phyloP scores from a whole-genome alignment of 148 eudicot genomes.

The Nyssa sinensis region DNA sequence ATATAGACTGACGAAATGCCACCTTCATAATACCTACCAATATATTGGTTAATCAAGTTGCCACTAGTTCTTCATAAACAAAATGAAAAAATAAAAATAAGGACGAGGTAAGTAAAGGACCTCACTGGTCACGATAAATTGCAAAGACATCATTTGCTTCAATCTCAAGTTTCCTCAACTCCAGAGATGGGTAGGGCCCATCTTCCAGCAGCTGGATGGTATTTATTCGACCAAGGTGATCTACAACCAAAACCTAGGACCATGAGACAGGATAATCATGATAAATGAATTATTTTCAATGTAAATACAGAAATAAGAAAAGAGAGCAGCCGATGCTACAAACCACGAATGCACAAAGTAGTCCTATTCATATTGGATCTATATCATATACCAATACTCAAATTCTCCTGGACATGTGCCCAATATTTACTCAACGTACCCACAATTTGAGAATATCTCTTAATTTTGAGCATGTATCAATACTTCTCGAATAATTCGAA shows the following conservation, averaged over 20 bases:
- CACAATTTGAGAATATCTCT: no score
- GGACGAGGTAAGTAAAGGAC: conserved; percentile 86
- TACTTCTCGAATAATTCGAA: no score
- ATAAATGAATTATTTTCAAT: not conserved
- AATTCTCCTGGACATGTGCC: no score
- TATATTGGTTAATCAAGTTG: conserved; percentile 30
- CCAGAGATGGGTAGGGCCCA: conserved; percentile 71
- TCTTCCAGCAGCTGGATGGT: conserved; percentile 92
- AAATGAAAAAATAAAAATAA: no score
- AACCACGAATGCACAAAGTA: no score
- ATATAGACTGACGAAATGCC: conserved; percentile 94
- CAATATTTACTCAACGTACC: no score
- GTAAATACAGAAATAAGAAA: not conserved
- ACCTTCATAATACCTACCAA: conserved; percentile 96
- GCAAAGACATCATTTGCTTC: conserved; percentile 98
- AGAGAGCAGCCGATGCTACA: no score
- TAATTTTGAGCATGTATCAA: no score
- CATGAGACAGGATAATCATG: not conserved
- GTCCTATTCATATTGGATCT: no score
- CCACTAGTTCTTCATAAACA: conserved; percentile 9
- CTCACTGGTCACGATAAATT: conserved; percentile 99
- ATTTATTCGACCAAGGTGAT: conserved; percentile 96
- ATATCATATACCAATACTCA: no score
- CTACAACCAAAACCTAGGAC: conserved; percentile 41
- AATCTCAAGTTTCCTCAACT: conserved; percentile 89